A percentile compares a stretch with the other conserved stretches of the same genome.
Evolutionary conservation across 2,329 filamentous ascomycete genomes (phyloP).

Genomic region (Paecilomyces fulvus): DNA sequence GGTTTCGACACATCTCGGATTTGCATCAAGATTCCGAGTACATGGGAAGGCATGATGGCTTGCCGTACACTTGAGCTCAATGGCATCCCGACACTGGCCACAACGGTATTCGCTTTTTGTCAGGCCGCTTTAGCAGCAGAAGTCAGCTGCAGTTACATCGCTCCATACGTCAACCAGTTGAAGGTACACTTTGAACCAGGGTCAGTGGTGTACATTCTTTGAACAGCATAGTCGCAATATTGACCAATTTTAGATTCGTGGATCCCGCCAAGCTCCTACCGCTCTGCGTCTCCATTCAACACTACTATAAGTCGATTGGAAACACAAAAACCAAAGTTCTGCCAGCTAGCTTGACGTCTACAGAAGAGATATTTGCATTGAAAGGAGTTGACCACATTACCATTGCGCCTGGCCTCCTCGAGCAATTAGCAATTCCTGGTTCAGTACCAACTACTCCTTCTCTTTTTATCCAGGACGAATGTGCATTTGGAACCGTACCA

Average conservation of each 20-base stretch:
- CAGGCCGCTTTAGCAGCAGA: slow-evolving; percentile 53
- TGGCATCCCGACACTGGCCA: slow-evolving; percentile 53
- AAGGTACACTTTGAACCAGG: slow-evolving; percentile 50
- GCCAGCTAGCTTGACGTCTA: slow-evolving; percentile 49
- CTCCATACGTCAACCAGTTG: slow-evolving; percentile 57
- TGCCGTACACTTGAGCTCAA: slow-evolving; percentile 45
- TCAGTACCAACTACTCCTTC: slow-evolving; percentile 22
- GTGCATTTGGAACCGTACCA: slow-evolving; percentile 6
- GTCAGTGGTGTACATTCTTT: slow-evolving; percentile 7
- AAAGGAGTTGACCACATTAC: slow-evolving; percentile 53
- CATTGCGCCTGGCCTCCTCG: slow-evolving; percentile 46
- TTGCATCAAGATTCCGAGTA: slow-evolving; percentile 56
- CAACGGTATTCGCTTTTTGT: slow-evolving; percentile 54
- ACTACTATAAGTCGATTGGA: slow-evolving; percentile 39
- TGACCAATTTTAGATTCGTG: slow-evolving; percentile 12
- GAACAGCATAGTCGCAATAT: neutral
- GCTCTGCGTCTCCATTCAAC: slow-evolving; percentile 45
- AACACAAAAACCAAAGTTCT: slow-evolving; percentile 43
- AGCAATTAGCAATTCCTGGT: slow-evolving; percentile 36
- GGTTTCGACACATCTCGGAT: slow-evolving; percentile 41
- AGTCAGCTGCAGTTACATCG: slow-evolving; percentile 53
- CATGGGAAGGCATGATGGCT: slow-evolving; percentile 56
- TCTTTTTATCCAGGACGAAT: slow-evolving; percentile 16
- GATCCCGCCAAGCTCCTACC: slow-evolving; percentile 31
- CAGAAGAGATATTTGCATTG: slow-evolving; percentile 50